Percentiles rank a stretch among this genome's conserved stretches.
phyloP scores from a whole-genome alignment of 768 basidiomycete genomes.

The Suillus spraguei region DNA sequence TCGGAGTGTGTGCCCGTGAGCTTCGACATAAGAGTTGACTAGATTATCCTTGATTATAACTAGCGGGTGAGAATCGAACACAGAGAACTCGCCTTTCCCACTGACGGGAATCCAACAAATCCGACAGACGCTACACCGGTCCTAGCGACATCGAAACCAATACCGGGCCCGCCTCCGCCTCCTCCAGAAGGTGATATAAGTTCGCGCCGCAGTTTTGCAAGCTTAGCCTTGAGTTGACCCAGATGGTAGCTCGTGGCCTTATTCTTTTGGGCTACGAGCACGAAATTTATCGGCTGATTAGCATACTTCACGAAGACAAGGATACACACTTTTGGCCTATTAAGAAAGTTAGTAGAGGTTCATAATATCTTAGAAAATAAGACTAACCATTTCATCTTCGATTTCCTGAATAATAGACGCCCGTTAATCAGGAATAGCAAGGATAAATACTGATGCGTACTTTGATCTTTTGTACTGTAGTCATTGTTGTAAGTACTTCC shows the following conservation, averaged over 20 bases:
- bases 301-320: slow-evolving; percentile 11
- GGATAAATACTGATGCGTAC: slow-evolving; percentile 38
- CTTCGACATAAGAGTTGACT: slow-evolving; percentile 96
- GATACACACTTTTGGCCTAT: slow-evolving; percentile 76
- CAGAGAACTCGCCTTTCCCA: slow-evolving; percentile 70
- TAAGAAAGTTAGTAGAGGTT: not conserved
- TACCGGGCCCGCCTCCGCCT: slow-evolving; percentile 84
- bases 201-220: slow-evolving; percentile 95
- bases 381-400: slow-evolving; percentile 93
- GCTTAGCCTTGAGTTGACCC: slow-evolving; percentile 96
- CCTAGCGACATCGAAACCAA: slow-evolving; percentile 97
- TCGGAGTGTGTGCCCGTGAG: slow-evolving; percentile 97
- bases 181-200: slow-evolving; percentile 78
- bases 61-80: slow-evolving; percentile 12
- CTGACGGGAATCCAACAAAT: slow-evolving; percentile 91
- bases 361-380: slow-evolving; percentile 13
- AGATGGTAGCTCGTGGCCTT: slow-evolving; percentile 96
- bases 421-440: slow-evolving; percentile 15
- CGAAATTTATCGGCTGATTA: slow-evolving; percentile 16
- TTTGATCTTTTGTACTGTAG: slow-evolving; percentile 90
- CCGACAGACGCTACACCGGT: slow-evolving; percentile 98
- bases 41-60: slow-evolving; percentile 10
- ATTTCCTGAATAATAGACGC: slow-evolving; percentile 61
- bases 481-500: slow-evolving; percentile 48
- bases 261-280: slow-evolving; percentile 83